These are phyloP conservation scores for Mortierella sp. DNA, from an alignment of 371 early-diverging fungal genomes.

Conservation along the genomic window DNA sequence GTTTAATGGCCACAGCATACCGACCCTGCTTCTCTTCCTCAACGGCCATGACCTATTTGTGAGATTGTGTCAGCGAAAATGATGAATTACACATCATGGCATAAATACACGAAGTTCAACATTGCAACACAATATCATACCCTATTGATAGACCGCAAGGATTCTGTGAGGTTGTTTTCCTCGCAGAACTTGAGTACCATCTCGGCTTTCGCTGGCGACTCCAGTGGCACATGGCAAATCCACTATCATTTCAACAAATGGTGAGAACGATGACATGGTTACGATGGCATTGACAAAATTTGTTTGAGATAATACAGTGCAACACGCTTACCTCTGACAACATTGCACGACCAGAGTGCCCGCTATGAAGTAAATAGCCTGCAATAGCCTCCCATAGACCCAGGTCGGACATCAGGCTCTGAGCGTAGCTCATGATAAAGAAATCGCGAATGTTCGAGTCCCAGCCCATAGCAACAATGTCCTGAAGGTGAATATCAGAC, in stretches of 20 bases:
- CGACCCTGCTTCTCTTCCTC: slow-evolving; percentile 44
- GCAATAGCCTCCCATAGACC: slow-evolving; percentile 44
- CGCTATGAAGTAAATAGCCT: slow-evolving; percentile 41
- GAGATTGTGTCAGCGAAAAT: too few species aligned
- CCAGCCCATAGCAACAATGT: slow-evolving; percentile 14
- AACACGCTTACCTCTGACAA: slow-evolving; percentile 41
- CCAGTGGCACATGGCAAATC: slow-evolving; percentile 50
- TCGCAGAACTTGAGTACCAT: slow-evolving; percentile 47
- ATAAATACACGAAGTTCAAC: too few species aligned
- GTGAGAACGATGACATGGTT: not conserved
- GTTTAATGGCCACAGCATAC: slow-evolving; percentile 42
- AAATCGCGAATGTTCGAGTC: slow-evolving; percentile 43
- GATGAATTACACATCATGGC: not conserved
- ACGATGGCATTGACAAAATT: too few species aligned
- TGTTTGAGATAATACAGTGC: too few species aligned
- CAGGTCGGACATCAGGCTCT: slow-evolving; percentile 41
- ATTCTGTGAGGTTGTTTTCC: slow-evolving; percentile 27
- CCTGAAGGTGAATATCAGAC: slow-evolving; percentile 23
- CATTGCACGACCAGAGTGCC: slow-evolving; percentile 29
- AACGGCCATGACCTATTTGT: slow-evolving; percentile 40
- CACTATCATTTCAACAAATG: slow-evolving; percentile 14
- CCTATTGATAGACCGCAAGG: slow-evolving; percentile 43
- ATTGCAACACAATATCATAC: slow-evolving; percentile 13
- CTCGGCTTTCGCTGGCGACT: slow-evolving; percentile 26
- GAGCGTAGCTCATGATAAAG: slow-evolving; percentile 43